Evolutionary conservation across 2,329 filamentous ascomycete genomes (phyloP).

Genomic region (Cladosporium sp.): DNA sequence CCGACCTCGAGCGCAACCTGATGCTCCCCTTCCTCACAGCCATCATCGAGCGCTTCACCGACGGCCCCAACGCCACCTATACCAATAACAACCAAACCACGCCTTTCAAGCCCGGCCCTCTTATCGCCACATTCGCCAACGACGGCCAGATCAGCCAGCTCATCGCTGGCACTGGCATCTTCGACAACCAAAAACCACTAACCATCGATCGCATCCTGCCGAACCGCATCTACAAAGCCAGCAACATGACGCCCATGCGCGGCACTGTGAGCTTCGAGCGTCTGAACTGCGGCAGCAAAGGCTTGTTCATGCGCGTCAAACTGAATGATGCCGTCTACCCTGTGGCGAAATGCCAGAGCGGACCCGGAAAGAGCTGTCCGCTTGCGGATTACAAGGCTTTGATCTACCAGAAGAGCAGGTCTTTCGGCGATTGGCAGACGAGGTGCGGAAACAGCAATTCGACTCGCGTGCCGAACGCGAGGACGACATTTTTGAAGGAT

Average conservation of each 20-base stretch:
- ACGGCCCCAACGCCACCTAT: conserved; percentile 50
- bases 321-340: conserved; percentile 62
- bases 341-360: conserved; percentile 47
- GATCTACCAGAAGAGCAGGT: conserved; percentile 14
- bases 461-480: conserved; percentile 14
- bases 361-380: conserved; percentile 46
- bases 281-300: conserved; percentile 48
- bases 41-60: conserved; percentile 50
- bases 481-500: conserved; percentile 17
- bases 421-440: conserved; percentile 17
- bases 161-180: conserved; percentile 56
- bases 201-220: conserved; percentile 40
- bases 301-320: conserved; percentile 52
- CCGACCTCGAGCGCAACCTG: conserved; percentile 51
- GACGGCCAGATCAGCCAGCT: conserved; percentile 64
- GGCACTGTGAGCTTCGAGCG: conserved; percentile 64
- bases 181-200: conserved; percentile 52
- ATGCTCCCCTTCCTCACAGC: conserved; percentile 59
- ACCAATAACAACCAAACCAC: conserved; percentile 41
- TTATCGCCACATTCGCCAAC: conserved; percentile 61
- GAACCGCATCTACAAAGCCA: conserved; percentile 50
- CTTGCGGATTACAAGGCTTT: conserved; percentile 34
- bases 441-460: conserved; percentile 15
- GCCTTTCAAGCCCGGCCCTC: conserved; percentile 49
- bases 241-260: conserved; percentile 58